Evolutionary conservation across 345 rosid species (phyloP).

Genomic region (Ricinus communis): DNA sequence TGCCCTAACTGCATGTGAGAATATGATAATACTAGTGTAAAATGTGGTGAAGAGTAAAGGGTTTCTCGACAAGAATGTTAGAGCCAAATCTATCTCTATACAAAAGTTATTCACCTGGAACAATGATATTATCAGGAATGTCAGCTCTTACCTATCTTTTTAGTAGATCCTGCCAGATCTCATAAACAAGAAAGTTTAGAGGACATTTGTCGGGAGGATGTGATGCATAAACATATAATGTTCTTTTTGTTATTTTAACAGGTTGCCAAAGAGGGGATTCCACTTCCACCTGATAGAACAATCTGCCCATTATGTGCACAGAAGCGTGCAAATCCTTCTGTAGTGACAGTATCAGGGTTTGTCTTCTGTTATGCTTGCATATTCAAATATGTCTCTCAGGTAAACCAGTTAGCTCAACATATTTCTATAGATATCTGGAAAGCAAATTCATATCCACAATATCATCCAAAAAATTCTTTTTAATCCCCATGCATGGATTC

Average conservation of each 20-base stretch:
- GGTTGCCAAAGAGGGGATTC: constrained; percentile 89
- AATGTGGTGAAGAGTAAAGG: not conserved
- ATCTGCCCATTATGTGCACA: constrained; percentile 90
- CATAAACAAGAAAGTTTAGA: not conserved
- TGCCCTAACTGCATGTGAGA: no score
- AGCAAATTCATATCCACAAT: not conserved
- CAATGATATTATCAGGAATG: not conserved
- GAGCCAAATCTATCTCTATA: not conserved
- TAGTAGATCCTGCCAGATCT: not conserved
- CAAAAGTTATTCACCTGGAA: not conserved
- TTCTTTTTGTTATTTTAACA: constrained; percentile 28
- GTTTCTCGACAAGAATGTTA: not conserved
- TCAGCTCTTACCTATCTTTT: not conserved
- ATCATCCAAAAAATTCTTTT: not conserved
- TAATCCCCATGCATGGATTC: not conserved
- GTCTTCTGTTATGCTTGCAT: constrained; percentile 96
- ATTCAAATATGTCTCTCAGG: constrained; percentile 89
- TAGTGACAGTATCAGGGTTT: constrained; percentile 87
- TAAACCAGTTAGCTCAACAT: constrained; percentile 12
- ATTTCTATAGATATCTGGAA: not conserved
- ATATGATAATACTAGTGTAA: not conserved
- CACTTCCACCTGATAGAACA: constrained; percentile 68
- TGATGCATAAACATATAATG: not conserved
- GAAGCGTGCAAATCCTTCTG: constrained; percentile 94
- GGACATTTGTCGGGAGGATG: not conserved